Base-by-base conservation (phyloP, 495 filamentous ascomycete genomes). In the Ramalina intermedia region DNA sequence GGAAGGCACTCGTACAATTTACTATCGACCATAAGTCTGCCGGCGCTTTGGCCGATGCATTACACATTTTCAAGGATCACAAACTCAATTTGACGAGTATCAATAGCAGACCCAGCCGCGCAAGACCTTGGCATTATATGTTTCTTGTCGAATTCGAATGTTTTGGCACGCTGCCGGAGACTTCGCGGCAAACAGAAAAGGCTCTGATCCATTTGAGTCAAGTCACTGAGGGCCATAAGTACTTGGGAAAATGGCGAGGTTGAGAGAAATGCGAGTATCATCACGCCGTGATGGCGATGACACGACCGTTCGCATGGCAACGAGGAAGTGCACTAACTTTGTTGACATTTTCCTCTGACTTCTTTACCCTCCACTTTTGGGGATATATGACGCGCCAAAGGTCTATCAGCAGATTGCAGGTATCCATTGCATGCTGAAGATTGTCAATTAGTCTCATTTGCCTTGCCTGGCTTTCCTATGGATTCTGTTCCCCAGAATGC, bases 131-230 rank as follows among this genome's bases (percentile, higher is more conserved):
- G 82, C 79, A 90, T 59, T 98, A 98, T 66, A 74, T 94, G 23
- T 96, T 96, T 65, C 82, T 98, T 63, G 81, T 95, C 18, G 91
- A 96, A 69, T 87, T 94, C 60, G 74, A 84, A 60, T 80, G 81
- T 5, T 68, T 67, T 53, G 58, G 59, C 37, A 51, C 60, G 33
- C 61, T 69, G 37, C 2, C 13, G 11, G 75, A 74, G 41, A 68
- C 69, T 23, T 61, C 66, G 23, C 71, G 72, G 24, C 62, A 65
- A 45, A 78, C 81, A 1, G 68, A 72, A 46, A 46, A 52, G n/a
- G 73, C 71, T 8, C 54, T 79, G 49, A 56, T 61, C 41, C 73
- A 70, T 42, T 52, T 85, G 38, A 65, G 56, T n/a, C 48, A 47
- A 29, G 62, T 67, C 48, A 67, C 72, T 1, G 49, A 63, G 56